Evolutionary conservation across 2,329 filamentous ascomycete species (phyloP).

Genomic region (Colletotrichum sp.): DNA sequence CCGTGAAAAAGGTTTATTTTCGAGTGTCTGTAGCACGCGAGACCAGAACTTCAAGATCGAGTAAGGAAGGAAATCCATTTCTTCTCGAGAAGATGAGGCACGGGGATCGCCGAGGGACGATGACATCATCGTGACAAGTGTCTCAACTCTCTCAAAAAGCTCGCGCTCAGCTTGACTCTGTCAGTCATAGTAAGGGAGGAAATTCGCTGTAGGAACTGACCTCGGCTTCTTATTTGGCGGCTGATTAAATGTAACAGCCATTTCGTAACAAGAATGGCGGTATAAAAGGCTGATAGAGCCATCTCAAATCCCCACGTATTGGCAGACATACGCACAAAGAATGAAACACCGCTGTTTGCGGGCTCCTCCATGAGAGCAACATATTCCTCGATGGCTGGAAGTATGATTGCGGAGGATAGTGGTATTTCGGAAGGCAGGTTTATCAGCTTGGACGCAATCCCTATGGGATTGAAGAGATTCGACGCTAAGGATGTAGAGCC

Average conservation of each 20-base stretch:
- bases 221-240: not conserved
- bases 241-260: not conserved
- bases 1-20: not conserved
- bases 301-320: not conserved
- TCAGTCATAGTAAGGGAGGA: too few relatives aligned
- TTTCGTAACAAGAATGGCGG: not conserved
- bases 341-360: not conserved
- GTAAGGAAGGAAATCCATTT: not conserved
- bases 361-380: not conserved
- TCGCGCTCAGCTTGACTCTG: not conserved
- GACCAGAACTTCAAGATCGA: not conserved
- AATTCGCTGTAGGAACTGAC: rapidly evolving
- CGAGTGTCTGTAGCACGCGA: not conserved
- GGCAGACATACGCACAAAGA: not conserved
- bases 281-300: not conserved
- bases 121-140: not conserved
- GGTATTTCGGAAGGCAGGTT: not conserved
- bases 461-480: not conserved
- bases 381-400: not conserved
- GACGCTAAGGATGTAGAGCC: not conserved
- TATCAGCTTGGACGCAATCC: not conserved
- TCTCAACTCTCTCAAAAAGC: too few relatives aligned
- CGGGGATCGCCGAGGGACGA: not conserved
- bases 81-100: not conserved
- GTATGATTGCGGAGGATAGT: not conserved